Conservation (phyloP, 148 eudicot genomes). For the Cornus kousa region DNA sequence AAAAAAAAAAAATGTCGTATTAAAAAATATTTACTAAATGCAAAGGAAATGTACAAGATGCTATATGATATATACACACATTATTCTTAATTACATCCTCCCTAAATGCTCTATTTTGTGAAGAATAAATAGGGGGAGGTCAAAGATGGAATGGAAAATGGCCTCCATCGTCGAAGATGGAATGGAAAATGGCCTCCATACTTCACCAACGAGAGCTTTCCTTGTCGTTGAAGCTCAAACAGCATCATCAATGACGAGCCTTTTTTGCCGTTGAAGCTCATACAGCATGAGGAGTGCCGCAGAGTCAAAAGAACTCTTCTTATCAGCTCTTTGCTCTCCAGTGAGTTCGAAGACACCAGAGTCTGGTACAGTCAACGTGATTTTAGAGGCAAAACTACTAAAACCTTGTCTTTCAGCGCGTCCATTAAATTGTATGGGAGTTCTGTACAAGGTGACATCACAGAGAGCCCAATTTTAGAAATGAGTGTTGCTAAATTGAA, state of each 20-base stretch:
- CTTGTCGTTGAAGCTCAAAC: slow-evolving; percentile 47
- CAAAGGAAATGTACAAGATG: too few relatives aligned
- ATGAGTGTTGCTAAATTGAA: background rate
- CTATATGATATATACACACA: too few relatives aligned
- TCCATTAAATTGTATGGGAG: slow-evolving; percentile 51
- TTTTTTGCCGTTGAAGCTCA: slow-evolving; percentile 53
- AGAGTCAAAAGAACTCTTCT: slow-evolving; percentile 76
- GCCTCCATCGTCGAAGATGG: background rate
- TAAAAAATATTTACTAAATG: too few relatives aligned
- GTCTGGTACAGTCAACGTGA: slow-evolving; percentile 68
- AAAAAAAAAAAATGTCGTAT: too few relatives aligned
- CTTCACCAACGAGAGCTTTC: slow-evolving; percentile 41
- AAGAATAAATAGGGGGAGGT: background rate
- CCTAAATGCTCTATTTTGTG: too few relatives aligned
- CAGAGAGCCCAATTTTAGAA: background rate
- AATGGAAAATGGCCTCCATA: background rate
- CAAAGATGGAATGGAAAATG: too few relatives aligned
- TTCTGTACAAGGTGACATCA: slow-evolving; percentile 25
- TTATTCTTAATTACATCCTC: too few relatives aligned
- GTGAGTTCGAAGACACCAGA: slow-evolving; percentile 44
- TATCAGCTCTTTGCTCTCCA: slow-evolving; percentile 72
- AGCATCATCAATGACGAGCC: slow-evolving; percentile 34
- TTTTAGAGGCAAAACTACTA: slow-evolving; percentile 51
- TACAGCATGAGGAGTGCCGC: slow-evolving; percentile 70
- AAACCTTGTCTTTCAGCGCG: slow-evolving; percentile 51